A percentile compares a stretch with the other conserved stretches of the same genome.
Evolutionary conservation across 129 eudicot genomes (phyloP).

Genomic region (Gnaphalium uliginosum): DNA sequence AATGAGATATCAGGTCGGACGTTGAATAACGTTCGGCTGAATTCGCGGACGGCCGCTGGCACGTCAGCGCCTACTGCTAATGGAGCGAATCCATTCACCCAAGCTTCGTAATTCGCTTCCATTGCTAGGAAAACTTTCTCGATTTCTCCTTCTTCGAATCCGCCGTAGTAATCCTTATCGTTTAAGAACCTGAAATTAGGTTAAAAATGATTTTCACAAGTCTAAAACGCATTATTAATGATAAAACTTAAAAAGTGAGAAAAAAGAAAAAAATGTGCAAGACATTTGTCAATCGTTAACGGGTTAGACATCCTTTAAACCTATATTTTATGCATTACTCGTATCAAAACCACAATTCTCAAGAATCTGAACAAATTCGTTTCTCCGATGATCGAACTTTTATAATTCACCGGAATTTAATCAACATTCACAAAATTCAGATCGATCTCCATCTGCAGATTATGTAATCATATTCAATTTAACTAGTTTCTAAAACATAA

Average conservation of each 20-base stretch:
- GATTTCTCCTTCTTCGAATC: conserved; percentile 76
- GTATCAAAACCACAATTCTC: not conserved
- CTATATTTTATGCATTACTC: not conserved
- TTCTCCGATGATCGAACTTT: not conserved
- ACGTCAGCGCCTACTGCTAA: conserved; percentile 97
- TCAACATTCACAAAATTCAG: not conserved
- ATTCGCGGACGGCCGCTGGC: conserved; percentile 88
- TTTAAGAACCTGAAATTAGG: conserved; percentile 64
- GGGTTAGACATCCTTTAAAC: not conserved
- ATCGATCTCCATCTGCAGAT: no score
- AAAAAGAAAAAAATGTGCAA: not conserved
- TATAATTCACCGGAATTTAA: not conserved
- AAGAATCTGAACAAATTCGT: not conserved
- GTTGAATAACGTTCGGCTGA: conserved; percentile 93
- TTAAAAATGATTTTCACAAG: not conserved
- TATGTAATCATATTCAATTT: no score
- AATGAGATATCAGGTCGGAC: conserved; percentile 92
- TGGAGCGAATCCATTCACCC: conserved; percentile 95
- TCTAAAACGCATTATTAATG: not conserved
- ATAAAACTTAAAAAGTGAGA: not conserved
- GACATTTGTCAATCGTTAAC: not conserved
- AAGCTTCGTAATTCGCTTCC: conserved; percentile 83
- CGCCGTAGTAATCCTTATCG: conserved; percentile 85
- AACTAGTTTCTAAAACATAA: not conserved
- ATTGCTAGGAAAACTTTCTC: conserved; percentile 87